phyloP scores from a whole-genome alignment of 1,139 yeast species.

The Suhomyces guaymorum region DNA sequence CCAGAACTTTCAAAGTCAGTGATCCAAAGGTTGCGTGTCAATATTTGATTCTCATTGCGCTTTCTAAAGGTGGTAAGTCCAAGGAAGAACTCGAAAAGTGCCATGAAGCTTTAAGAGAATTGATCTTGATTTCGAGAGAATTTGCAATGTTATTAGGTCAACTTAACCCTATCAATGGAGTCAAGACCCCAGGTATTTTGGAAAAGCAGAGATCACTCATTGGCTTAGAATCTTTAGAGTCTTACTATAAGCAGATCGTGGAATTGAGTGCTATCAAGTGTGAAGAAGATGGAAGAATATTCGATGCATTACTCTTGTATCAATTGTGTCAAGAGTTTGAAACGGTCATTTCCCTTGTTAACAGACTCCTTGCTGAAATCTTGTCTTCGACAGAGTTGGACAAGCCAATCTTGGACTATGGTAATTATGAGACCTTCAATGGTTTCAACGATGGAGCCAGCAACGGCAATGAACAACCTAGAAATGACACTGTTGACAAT shows the following conservation, averaged over 20 bases:
- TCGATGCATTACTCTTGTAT: conserved; percentile 82
- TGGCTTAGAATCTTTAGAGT: conserved; percentile 54
- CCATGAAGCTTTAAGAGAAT: conserved; percentile 80
- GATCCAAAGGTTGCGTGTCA: conserved; percentile 93
- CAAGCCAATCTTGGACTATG: conserved; percentile 50
- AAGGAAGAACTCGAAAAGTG: conserved; percentile 56
- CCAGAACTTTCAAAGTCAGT: conserved; percentile 76
- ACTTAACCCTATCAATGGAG: conserved; percentile 64
- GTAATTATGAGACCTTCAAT: conserved; percentile 34
- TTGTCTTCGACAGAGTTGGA: conserved; percentile 74
- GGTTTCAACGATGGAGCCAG: conserved; percentile 15
- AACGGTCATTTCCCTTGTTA: conserved; percentile 76
- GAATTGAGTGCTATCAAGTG: conserved; percentile 86
- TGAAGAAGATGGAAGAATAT: conserved; percentile 86
- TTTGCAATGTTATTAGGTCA: conserved; percentile 81
- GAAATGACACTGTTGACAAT: conserved; percentile 38
- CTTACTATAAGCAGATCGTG: conserved; percentile 57
- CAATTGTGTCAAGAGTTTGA: conserved; percentile 89
- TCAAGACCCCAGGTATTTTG: conserved; percentile 79
- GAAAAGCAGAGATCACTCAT: conserved; percentile 77
- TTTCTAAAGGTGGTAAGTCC: conserved; percentile 43
- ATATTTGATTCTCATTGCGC: conserved; percentile 71
- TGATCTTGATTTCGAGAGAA: conserved; percentile 84
- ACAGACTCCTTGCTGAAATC: conserved; percentile 76
- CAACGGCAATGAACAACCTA: conserved; percentile 5